phyloP scores from a whole-genome alignment of 2,329 filamentous ascomycete genomes.

The Colletotrichum zoysiae region DNA sequence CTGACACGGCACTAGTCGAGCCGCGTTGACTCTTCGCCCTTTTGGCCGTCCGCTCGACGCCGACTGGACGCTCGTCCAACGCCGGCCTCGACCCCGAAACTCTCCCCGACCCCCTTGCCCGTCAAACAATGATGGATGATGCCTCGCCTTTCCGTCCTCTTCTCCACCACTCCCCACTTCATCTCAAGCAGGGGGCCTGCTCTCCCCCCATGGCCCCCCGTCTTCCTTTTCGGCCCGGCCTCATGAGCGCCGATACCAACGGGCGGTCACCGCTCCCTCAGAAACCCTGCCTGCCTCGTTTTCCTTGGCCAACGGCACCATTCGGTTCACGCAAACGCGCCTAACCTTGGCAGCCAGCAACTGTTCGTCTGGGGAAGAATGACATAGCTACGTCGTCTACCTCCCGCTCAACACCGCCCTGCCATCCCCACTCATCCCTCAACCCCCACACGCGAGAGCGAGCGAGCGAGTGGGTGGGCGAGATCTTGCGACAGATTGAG shows the following conservation, averaged over 20 bases:
- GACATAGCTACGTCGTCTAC: neutral
- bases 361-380: neutral
- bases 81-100: conserved; percentile 9
- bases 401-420: conserved; percentile 9
- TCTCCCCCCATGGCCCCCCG: neutral
- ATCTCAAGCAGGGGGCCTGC: conserved; percentile 1
- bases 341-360: neutral
- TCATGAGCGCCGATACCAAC: conserved; percentile 29
- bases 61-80: neutral
- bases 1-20: neutral
- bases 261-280: conserved; percentile 1
- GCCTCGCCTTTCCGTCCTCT: conserved; percentile 3
- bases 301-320: neutral
- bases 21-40: neutral
- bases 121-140: neutral
- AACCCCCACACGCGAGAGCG: neutral
- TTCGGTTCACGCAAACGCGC: neutral
- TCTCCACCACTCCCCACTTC: conserved; percentile 4
- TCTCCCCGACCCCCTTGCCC: neutral
- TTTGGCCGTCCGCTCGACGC: neutral
- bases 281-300: neutral
- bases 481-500: conserved; percentile 32
- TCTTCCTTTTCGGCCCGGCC: conserved; percentile 32
- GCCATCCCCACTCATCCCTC: conserved; percentile 23
- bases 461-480: neutral